Evolutionary conservation across 75 land plant genomes (phyloP), one percentile per base, ranked within the genome.

Genomic region (Sequoia sempervirens): DNA sequence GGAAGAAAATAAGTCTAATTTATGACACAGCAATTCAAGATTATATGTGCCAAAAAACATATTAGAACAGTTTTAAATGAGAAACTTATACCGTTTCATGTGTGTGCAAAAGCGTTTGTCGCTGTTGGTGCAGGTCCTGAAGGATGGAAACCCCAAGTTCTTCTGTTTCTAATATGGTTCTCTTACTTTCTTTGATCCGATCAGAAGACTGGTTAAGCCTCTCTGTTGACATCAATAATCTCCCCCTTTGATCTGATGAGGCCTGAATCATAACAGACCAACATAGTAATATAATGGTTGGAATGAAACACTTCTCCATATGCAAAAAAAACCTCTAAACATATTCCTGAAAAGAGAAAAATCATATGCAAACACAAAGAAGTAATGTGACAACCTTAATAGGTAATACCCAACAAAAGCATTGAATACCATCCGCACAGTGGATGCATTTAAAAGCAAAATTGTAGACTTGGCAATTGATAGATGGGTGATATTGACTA

Each of bases 141-240:
- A 92, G 92, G 56, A 92, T 92, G 37, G 92, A 88, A 13, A 92
- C 92, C 17, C 93, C 93, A 4, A 92, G 85, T 58, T 92, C 93
- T 53, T 92, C 93, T 1, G 93, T 92, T 84, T 92, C 93, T 82
- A 92, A 47, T 84, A 92, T 84, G 4, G 85, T 83, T 41, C 92
- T 82, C 75, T 80, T 86, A 82, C 92, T 85, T 14, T 92, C 93
- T 84, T 90, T 90, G 45, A 92, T 87, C 13, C 90, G 69, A 15
- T 88, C 92, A 72, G 83, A 84, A 26, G 93, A 90, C 82, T 90
- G 90, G 75, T 87, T 84, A 84, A 92, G 36, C 81, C 91, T 87
- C 2, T 90, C 93, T 7, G 92, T 92, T 20, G 93, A 86, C 87
- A 85, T 82, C 74, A 90, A 66, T 82, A 92, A 84, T 83, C 93